These are phyloP conservation scores for Citrus glauca DNA, from an alignment of 345 rosid genomes.

Conservation along the genomic window DNA sequence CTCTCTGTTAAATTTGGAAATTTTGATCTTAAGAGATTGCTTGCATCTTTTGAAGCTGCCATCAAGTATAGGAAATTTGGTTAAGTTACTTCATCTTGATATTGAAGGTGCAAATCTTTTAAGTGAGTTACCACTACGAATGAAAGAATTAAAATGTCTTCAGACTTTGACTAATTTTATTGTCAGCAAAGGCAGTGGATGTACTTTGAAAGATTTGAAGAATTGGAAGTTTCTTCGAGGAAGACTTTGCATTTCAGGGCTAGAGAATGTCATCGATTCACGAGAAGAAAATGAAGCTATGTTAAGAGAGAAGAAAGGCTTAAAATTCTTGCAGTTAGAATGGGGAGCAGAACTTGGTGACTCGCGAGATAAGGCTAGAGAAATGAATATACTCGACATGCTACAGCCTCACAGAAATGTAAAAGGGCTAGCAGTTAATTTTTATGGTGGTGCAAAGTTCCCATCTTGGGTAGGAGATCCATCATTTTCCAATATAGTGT, in stretches of 20 bases:
- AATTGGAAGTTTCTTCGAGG: neutral
- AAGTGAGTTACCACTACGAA: neutral
- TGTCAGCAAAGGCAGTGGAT: neutral
- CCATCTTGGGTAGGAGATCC: too few species aligned
- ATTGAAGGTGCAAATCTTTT: neutral
- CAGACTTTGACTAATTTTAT: neutral
- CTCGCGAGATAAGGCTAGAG: neutral
- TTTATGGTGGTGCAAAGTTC: neutral
- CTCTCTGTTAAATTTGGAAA: slow-evolving; percentile 1
- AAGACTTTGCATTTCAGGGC: neutral
- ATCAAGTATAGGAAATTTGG: neutral
- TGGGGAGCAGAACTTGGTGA: neutral
- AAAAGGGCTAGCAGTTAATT: neutral
- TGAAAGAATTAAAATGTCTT: neutral
- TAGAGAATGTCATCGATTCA: neutral
- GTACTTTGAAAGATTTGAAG: neutral
- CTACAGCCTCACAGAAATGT: neutral
- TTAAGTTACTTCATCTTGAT: slow-evolving; percentile 7
- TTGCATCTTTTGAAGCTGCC: neutral
- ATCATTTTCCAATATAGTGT: neutral
- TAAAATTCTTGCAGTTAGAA: neutral
- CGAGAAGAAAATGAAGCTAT: neutral
- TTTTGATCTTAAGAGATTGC: slow-evolving; percentile 1
- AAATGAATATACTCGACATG: neutral
- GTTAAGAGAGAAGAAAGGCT: neutral